Base-by-base conservation (phyloP, 1,284 basidiomycete species). In the Ganoderma boninense region DNA sequence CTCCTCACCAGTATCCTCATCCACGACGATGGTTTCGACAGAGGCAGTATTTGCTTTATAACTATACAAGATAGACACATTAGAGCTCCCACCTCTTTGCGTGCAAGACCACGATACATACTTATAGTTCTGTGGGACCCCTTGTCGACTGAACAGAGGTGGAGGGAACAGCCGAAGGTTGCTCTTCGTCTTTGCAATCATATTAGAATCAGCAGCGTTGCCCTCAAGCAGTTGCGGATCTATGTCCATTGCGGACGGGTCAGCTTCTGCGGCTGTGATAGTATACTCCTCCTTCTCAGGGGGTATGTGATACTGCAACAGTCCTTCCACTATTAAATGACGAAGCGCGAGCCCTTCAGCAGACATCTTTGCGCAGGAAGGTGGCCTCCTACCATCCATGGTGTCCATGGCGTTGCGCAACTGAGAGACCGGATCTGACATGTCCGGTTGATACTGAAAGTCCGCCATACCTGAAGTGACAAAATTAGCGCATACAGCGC, bases 371-470 rank as follows among this genome's bases (percentile, higher is more conserved):
- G 26, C 43, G 18, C 23, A 57, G 64, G 38, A 35, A 29, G 26
- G 8, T n/a, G 29, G 60, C 38, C 40, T 73, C 81, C 61, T 78
- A 97, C 96, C 93, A 77, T 98, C 92, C 85, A 97, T 89, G 3
- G 85, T 84, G 61, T 90, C 87, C 88, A 98, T 92, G 0, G 94
- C 89, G 14, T 85, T 76, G 2, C 93, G 89, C 65, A 98, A 81
- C 69, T 89, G 83, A 2, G 90, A 82, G 3, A 95, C 83, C 3
- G 91, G 90, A 76, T 97, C 94, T 29, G 89, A 81, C 76, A 86
- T 84, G 68, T 92, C 85, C 1, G 95, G 94, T 68, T 91, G 88
- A 80, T 90, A 97, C 80, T 97, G 96, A 78, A 91, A 97, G 79
- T 98, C 96, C 56, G 92, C 95, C 94, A 97, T 95, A 70, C 91